Evolutionary conservation across 306 rosid genomes (phyloP).

Genomic region (Mucuna pruriens): DNA sequence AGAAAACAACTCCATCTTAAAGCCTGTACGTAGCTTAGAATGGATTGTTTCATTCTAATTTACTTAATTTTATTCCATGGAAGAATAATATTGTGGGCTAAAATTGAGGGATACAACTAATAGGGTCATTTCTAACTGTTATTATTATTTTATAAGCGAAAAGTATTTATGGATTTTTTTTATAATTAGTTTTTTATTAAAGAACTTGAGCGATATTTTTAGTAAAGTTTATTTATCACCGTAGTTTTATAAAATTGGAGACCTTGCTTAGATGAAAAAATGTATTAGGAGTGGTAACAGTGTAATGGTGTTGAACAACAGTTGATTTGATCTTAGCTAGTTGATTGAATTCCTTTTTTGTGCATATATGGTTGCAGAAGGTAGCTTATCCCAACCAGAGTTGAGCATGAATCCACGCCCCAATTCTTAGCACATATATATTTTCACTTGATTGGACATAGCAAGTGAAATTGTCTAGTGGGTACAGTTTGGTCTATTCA

Average conservation of each 20-base stretch:
- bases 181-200: too few species aligned
- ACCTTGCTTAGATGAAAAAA: too few species aligned
- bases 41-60: neutral
- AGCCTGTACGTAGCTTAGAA: neutral
- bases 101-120: neutral
- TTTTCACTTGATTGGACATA: slow-evolving; percentile 44
- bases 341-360: neutral
- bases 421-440: neutral
- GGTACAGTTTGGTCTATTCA: slow-evolving; percentile 38
- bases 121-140: neutral
- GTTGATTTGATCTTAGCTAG: neutral
- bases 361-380: neutral
- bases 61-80: neutral
- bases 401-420: neutral
- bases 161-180: too few species aligned
- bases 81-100: neutral
- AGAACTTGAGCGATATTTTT: too few species aligned
- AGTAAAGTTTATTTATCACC: too few species aligned
- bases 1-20: neutral
- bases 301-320: too few species aligned
- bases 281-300: too few species aligned
- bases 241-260: too few species aligned
- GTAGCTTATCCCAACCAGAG: neutral
- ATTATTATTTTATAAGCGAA: too few species aligned
- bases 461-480: slow-evolving; percentile 26